These are phyloP conservation scores for Colletotrichum paranaense DNA, from an alignment of 2,329 filamentous ascomycete genomes.

Conservation along the genomic window DNA sequence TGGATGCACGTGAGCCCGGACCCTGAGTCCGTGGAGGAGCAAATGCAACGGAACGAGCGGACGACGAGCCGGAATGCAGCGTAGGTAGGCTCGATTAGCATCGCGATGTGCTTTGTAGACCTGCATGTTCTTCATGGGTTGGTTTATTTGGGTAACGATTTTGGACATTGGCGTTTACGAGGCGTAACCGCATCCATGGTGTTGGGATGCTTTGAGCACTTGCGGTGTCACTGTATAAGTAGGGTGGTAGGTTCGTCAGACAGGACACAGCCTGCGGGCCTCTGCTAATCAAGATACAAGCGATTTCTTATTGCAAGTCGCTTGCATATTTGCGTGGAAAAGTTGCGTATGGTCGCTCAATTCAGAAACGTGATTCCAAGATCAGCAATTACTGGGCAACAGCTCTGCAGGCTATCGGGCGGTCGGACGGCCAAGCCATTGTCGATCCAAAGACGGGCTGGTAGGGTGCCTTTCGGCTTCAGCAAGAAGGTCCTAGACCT, in stretches of 20 bases:
- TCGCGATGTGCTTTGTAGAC: neutral
- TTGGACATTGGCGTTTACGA: neutral
- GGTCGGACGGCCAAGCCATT: slow-evolving; percentile 5
- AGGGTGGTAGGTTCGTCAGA: neutral
- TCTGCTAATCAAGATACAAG: neutral
- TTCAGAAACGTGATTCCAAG: neutral
- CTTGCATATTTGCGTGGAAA: too few relatives aligned
- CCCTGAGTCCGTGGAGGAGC: slow-evolving; percentile 39
- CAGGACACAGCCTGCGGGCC: neutral
- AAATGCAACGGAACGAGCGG: slow-evolving; percentile 17
- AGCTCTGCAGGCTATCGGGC: neutral
- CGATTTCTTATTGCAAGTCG: neutral
- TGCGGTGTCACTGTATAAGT: neutral
- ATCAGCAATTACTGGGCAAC: neutral
- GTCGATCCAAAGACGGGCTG: neutral
- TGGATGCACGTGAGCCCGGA: slow-evolving; percentile 47
- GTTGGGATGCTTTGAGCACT: neutral
- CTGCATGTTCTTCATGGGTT: neutral
- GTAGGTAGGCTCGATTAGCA: neutral
- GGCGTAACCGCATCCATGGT: neutral
- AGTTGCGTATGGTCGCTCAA: too few relatives aligned
- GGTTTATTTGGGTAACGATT: neutral
- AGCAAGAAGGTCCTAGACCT: neutral
- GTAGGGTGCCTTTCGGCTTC: neutral
- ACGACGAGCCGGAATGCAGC: neutral